Percentiles rank a stretch among this genome's conserved stretches.
Conservation (phyloP, 306 rosid genomes). For the Canavalia ensiformis region DNA sequence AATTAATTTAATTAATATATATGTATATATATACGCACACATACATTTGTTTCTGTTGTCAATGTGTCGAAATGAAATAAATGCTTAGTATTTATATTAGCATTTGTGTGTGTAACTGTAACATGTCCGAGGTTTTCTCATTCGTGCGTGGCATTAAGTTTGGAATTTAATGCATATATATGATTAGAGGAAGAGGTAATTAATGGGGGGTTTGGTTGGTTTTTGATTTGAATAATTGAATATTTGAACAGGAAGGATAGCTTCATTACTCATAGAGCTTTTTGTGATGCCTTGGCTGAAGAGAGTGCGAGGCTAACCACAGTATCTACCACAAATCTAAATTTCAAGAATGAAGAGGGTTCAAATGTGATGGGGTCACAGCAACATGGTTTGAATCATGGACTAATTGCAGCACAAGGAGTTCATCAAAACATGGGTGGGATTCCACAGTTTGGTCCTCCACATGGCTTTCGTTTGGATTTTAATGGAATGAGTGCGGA, state of each 20-base stretch:
- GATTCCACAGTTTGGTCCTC: slow-evolving; percentile 56
- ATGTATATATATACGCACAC: too few relatives aligned
- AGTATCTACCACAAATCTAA: slow-evolving; percentile 64
- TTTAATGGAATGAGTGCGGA: slow-evolving; percentile 46
- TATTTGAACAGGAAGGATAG: slow-evolving; percentile 82
- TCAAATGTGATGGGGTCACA: slow-evolving; percentile 35
- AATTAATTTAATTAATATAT: slow-evolving; percentile 10
- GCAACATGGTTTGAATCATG: slow-evolving; percentile 52
- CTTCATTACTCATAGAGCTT: slow-evolving; percentile 96
- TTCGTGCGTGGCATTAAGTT: slow-evolving; percentile 43
- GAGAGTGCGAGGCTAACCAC: slow-evolving; percentile 87
- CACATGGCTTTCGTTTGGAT: slow-evolving; percentile 51
- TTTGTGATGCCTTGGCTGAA: slow-evolving; percentile 96
- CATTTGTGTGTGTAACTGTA: slow-evolving; percentile 14
- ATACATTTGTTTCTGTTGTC: neutral
- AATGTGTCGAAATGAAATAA: slow-evolving; percentile 40
- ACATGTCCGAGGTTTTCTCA: slow-evolving; percentile 51
- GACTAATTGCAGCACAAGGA: slow-evolving; percentile 29
- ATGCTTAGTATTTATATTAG: slow-evolving; percentile 36
- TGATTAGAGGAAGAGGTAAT: slow-evolving; percentile 44
- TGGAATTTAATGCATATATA: slow-evolving; percentile 49
- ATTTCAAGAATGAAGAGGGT: slow-evolving; percentile 67
- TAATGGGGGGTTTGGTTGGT: slow-evolving; percentile 42
- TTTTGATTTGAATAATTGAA: neutral
- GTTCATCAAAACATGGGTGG: slow-evolving; percentile 46